Evolutionary conservation across 306 rosid species (phyloP).

Genomic region (Mimosa pudica): DNA sequence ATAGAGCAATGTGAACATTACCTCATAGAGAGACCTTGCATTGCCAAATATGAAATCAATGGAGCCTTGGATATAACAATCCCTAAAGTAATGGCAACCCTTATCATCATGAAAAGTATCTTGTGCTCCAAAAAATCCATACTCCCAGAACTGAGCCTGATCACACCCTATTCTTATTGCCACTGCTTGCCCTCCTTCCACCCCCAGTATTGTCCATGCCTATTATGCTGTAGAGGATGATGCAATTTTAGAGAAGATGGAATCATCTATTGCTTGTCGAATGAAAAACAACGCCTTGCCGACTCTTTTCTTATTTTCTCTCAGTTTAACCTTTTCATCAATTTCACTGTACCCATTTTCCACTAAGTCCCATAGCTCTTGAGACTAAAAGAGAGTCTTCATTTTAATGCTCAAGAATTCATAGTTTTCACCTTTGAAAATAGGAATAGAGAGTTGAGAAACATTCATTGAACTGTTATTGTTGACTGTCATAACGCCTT

Average conservation of each 20-base stretch:
- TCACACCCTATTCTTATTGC: slow-evolving; percentile 79
- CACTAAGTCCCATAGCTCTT: not conserved
- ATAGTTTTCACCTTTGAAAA: not conserved
- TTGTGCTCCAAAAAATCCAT: slow-evolving; percentile 95
- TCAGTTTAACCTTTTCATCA: not conserved
- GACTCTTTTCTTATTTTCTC: not conserved
- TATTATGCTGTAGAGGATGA: not conserved
- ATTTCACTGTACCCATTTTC: not conserved
- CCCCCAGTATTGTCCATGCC: slow-evolving; percentile 55
- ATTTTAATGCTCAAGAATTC: not conserved
- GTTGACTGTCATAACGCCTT: not conserved
- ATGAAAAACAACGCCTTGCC: not conserved
- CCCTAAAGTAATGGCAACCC: slow-evolving; percentile 92
- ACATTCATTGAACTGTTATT: not conserved
- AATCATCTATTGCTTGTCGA: not conserved
- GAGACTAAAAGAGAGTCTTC: not conserved
- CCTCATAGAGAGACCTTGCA: slow-evolving; percentile 86
- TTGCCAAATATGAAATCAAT: slow-evolving; percentile 93
- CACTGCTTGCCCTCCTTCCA: slow-evolving; percentile 79
- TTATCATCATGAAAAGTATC: slow-evolving; percentile 91
- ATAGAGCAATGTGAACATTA: slow-evolving; percentile 19
- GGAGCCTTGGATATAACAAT: slow-evolving; percentile 87
- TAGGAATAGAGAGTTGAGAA: not conserved
- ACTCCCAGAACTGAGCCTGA: slow-evolving; percentile 77
- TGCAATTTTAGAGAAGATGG: not conserved